Conservation (phyloP, 345 rosid species). For the Citrus sinensis region DNA sequence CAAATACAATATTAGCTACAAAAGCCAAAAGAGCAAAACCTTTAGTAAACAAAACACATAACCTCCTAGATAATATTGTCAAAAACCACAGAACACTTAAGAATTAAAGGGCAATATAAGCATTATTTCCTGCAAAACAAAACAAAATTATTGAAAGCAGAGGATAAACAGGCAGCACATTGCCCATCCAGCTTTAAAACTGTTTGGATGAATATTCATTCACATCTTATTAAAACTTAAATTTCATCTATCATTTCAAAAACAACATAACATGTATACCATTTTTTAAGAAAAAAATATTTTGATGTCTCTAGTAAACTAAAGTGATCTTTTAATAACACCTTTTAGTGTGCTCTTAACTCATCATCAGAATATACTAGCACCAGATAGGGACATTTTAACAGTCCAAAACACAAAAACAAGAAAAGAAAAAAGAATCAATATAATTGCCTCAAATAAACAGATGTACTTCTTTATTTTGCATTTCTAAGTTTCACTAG, state of each 20-base stretch:
- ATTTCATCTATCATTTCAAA: neutral
- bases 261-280: neutral
- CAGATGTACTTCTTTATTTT: neutral
- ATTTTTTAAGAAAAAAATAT: no score
- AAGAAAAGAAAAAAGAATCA: neutral
- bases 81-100: neutral
- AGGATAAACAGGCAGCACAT: neutral
- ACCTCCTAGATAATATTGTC: neutral
- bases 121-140: neutral
- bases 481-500: neutral
- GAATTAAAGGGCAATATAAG: neutral
- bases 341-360: neutral
- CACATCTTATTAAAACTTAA: neutral
- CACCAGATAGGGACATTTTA: neutral
- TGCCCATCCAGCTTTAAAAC: neutral
- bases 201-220: neutral
- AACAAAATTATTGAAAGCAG: neutral
- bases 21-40: conserved; percentile 13
- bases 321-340: neutral
- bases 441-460: neutral
- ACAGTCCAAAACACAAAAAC: neutral
- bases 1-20: conserved; percentile 69
- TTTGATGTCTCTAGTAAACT: no score
- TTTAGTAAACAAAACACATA: conserved; percentile 16
- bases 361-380: neutral